phyloP scores from a whole-genome alignment of 768 basidiomycete genomes.

The Cyathus striatus region DNA sequence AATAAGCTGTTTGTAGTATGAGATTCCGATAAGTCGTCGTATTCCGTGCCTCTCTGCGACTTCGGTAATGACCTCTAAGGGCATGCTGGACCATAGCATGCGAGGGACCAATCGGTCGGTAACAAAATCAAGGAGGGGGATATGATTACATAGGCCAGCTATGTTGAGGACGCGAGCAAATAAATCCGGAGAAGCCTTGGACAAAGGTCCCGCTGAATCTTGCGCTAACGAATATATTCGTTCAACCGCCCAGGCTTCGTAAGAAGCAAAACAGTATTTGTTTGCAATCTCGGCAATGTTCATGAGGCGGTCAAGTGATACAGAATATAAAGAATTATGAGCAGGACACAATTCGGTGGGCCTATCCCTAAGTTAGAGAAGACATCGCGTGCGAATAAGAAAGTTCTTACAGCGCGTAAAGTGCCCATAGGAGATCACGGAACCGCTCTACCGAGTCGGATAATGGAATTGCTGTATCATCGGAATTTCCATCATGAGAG shows the following conservation, averaged over 20 bases:
- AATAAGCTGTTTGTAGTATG: constrained; percentile 47
- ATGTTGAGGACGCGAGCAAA: constrained; percentile 46
- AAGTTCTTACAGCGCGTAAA: constrained; percentile 40
- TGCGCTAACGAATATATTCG: constrained; percentile 29
- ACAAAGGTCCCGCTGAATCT: constrained; percentile 22
- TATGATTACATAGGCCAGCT: constrained; percentile 44
- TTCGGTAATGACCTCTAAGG: constrained; percentile 43
- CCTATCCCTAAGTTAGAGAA: constrained; percentile 12
- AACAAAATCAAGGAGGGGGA: constrained; percentile 41
- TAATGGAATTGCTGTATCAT: constrained; percentile 28
- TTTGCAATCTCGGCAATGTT: constrained; percentile 40
- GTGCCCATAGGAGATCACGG: constrained; percentile 43
- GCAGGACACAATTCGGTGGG: constrained; percentile 31
- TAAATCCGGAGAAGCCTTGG: constrained; percentile 22
- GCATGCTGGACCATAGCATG: constrained; percentile 48
- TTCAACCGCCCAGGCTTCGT: constrained; percentile 39
- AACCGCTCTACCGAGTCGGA: constrained; percentile 40
- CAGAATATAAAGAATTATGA: constrained; percentile 9
- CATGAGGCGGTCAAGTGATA: constrained; percentile 32
- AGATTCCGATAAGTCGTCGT: constrained; percentile 39
- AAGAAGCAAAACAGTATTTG: constrained; percentile 42
- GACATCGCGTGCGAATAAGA: background rate
- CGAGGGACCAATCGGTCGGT: constrained; percentile 42
- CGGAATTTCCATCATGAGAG: constrained; percentile 11
- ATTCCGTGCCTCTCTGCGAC: constrained; percentile 37